These are phyloP conservation scores for Penstemon barbatus DNA, from an alignment of 257 asterid genomes.

Conservation along the genomic window DNA sequence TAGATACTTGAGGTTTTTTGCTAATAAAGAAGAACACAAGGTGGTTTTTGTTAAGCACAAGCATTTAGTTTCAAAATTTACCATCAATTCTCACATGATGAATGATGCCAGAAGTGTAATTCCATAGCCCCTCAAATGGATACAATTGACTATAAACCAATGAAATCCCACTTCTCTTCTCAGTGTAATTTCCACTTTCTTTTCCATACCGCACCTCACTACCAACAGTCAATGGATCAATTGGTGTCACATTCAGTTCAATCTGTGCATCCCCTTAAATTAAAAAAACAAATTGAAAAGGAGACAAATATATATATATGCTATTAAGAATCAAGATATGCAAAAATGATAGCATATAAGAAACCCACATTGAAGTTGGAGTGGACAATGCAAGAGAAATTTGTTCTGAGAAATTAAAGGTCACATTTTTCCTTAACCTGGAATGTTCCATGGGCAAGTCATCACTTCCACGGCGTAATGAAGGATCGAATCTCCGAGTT, in stretches of 20 bases:
- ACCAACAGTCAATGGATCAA: slow-evolving; percentile 58
- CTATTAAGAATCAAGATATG: neutral
- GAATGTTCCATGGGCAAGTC: slow-evolving; percentile 83
- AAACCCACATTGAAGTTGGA: slow-evolving; percentile 70
- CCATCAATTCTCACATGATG: slow-evolving; percentile 83
- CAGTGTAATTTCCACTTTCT: slow-evolving; percentile 49
- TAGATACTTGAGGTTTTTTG: too few species aligned
- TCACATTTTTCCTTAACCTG: slow-evolving; percentile 52
- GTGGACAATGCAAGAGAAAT: slow-evolving; percentile 72
- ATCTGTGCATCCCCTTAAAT: slow-evolving; percentile 63
- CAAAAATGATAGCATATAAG: slow-evolving; percentile 27
- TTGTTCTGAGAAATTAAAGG: slow-evolving; percentile 70
- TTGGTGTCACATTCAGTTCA: slow-evolving; percentile 68
- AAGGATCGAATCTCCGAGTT: slow-evolving; percentile 57
- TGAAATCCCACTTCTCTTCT: slow-evolving; percentile 56
- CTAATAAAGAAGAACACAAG: too few species aligned
- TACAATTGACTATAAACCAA: slow-evolving; percentile 68
- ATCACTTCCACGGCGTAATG: slow-evolving; percentile 68
- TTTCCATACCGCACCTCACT: slow-evolving; percentile 86
- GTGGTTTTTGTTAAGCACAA: too few species aligned
- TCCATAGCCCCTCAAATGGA: slow-evolving; percentile 80
- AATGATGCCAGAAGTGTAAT: slow-evolving; percentile 79
- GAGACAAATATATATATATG: neutral
- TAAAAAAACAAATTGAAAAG: neutral
- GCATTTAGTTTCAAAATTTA: slow-evolving; percentile 30